phyloP scores from a whole-genome alignment of 305 asterid genomes.

The Fraxinus sp. region DNA sequence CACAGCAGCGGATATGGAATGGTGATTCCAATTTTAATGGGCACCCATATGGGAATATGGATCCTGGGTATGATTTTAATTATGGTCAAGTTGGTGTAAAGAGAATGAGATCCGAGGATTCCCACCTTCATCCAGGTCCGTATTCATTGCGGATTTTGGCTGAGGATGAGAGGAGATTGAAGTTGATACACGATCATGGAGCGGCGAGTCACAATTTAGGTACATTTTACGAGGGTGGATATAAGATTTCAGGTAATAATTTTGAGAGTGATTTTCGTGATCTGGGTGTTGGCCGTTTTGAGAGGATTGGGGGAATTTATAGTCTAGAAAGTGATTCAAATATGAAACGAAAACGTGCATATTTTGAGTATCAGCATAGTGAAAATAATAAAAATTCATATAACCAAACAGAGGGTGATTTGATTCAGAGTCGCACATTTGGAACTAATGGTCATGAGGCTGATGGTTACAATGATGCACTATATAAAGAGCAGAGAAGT shows the following conservation, averaged over 20 bases:
- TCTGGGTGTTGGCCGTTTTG: conserved; percentile 22
- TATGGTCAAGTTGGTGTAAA: conserved; percentile 48
- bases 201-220: conserved; percentile 32
- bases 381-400: conserved; percentile 21
- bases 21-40: conserved; percentile 33
- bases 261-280: conserved; percentile 22
- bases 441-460: conserved; percentile 27
- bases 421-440: conserved; percentile 34
- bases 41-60: conserved; percentile 34
- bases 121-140: background rate
- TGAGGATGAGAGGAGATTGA: conserved; percentile 74
- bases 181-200: conserved; percentile 83
- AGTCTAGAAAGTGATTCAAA: conserved; percentile 23
- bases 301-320: conserved; percentile 27
- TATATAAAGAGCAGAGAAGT: conserved; percentile 31
- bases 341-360: conserved; percentile 25
- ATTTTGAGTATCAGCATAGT: conserved; percentile 26
- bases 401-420: conserved; percentile 29
- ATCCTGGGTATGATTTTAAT: conserved; percentile 34
- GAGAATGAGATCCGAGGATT: conserved; percentile 54
- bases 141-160: conserved; percentile 15
- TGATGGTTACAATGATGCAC: conserved; percentile 29
- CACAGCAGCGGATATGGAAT: conserved; percentile 45
- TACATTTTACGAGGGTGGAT: conserved; percentile 29
- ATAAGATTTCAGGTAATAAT: conserved; percentile 9